Conservation (phyloP, 495 filamentous ascomycete species). For the Podospora pseudopauciseta region DNA sequence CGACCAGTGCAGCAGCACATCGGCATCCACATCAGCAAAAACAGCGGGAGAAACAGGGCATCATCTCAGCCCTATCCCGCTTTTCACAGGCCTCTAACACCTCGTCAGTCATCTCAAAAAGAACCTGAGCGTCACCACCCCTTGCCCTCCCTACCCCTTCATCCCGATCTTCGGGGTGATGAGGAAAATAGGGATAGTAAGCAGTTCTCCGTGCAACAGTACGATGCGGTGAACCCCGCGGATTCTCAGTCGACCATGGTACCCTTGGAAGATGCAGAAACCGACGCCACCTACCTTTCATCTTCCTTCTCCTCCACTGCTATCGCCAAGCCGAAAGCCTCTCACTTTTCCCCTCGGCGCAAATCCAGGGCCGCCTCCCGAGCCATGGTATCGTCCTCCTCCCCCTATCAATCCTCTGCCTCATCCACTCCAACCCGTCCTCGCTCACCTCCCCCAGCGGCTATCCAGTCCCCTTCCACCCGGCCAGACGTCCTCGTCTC, state of each 20-base stretch:
- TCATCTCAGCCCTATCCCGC: not conserved
- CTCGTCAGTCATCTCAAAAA: not conserved
- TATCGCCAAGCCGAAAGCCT: too few species aligned
- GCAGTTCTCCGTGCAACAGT: not conserved
- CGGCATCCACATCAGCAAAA: not conserved
- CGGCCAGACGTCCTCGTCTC: constrained; percentile 12
- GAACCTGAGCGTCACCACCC: not conserved
- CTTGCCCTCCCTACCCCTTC: not conserved
- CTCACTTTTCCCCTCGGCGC: not conserved
- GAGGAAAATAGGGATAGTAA: not conserved
- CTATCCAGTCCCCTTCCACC: not conserved
- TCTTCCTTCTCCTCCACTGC: not conserved
- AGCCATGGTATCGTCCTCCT: not conserved
- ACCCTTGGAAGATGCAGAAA: not conserved
- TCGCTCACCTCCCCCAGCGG: not conserved
- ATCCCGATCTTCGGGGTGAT: not conserved
- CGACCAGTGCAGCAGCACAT: not conserved
- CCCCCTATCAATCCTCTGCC: not conserved
- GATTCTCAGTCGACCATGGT: not conserved
- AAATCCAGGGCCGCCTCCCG: not conserved
- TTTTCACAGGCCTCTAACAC: not conserved
- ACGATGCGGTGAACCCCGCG: not conserved
- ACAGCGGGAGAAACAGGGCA: not conserved
- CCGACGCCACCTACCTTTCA: not conserved
- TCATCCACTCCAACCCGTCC: not conserved